Evolutionary conservation across 495 filamentous ascomycete species (phyloP), one percentile per base, ranked within the genome.

Genomic region (Aspergillus coremiiformis): DNA sequence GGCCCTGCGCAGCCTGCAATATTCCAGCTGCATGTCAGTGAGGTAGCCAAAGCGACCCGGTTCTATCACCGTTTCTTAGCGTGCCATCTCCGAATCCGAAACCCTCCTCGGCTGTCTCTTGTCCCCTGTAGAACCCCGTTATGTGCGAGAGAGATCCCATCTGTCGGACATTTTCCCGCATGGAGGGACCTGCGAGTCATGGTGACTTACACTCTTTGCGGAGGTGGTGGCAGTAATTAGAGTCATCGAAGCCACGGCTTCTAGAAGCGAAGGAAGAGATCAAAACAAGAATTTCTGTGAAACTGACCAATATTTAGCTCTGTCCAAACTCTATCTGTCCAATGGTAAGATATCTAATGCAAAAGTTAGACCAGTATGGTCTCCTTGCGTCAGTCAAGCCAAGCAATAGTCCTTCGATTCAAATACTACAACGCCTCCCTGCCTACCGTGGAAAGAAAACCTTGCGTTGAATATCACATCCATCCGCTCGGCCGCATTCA

Each of bases 251-350:
- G 17, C 1, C 17, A 41, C 17, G 7, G n/a, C 37, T 41, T 6
- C 29, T 35, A 48, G n/a, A 32, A 22, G 49, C n/a, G 42, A 44
- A 56, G 29, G 19, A 37, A 44, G 17, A 23, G 11, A 21, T 35
- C 14, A 14, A 44, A 30, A 23, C 5, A 23, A 32, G 12, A 23
- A 22, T 23, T 23, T 21, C 1, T 21, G 3, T 21, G 19, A 48
- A 15, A 35, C 32, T 52, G 29, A 44, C 17, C 32, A 19, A 7
- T 19, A 5, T 50, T 39, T 51, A 41, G 24, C 23, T 43, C 3
- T 9, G 22, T 30, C 29, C 35, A n/a, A 22, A 26, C 20, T 45
- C 19, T 45, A 53, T 47, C 24, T 51, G 44, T 21, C 37, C 15
- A 41, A 21, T 1, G 15, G 17, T 14, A 41, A 21, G 17, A 11